Conservation (phyloP, 768 basidiomycete genomes). For the Ramaria sp. region DNA sequence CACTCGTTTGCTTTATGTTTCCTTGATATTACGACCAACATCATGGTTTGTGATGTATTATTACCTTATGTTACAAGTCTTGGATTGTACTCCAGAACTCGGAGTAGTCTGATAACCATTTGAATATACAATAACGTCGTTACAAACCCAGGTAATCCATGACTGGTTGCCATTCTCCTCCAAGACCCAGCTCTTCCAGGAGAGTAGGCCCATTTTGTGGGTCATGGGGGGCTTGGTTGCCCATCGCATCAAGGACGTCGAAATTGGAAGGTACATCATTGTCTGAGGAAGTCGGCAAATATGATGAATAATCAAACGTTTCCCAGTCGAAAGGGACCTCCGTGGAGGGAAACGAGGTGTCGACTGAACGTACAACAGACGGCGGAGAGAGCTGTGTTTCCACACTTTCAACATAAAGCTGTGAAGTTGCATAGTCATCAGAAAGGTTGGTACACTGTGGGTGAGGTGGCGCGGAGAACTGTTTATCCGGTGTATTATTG, state of each 20-base stretch:
- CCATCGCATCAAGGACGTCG: neutral
- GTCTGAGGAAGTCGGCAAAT: neutral
- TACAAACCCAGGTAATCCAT: neutral
- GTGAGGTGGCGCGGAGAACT: neutral
- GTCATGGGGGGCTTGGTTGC: neutral
- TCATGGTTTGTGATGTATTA: neutral
- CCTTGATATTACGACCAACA: neutral
- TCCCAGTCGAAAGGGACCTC: neutral
- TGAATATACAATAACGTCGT: neutral
- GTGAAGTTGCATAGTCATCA: too few species aligned
- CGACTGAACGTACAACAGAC: neutral
- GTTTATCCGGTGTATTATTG: neutral
- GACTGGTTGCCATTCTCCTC: neutral
- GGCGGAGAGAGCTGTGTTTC: neutral
- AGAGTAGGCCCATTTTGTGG: neutral
- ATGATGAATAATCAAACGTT: neutral
- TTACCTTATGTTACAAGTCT: neutral
- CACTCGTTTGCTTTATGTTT: neutral
- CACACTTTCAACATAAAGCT: neutral
- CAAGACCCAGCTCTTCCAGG: neutral
- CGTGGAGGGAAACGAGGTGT: neutral
- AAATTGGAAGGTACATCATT: neutral
- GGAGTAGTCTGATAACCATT: too few species aligned
- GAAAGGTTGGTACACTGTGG: too few species aligned
- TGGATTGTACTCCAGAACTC: too few species aligned